A percentile compares a stretch with the other conserved stretches of the same genome.
These are phyloP conservation scores for Penicillium cataractarum DNA, from an alignment of 495 filamentous ascomycete genomes.

Conservation along the genomic window DNA sequence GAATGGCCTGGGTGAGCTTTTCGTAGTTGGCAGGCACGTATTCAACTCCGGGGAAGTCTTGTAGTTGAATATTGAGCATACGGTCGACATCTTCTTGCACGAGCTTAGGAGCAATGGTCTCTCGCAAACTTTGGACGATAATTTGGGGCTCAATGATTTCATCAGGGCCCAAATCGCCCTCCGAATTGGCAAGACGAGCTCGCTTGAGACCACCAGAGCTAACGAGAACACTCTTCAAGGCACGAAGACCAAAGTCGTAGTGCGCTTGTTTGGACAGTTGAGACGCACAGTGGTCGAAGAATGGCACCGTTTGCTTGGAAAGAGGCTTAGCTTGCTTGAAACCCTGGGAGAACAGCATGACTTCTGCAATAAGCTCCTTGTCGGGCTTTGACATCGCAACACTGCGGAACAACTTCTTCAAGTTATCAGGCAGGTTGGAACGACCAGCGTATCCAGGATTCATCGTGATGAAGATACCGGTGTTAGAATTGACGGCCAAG, in stretches of 20 bases:
- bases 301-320: slow-evolving; percentile 92
- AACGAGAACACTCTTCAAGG: slow-evolving; percentile 95
- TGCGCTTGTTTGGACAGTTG: slow-evolving; percentile 93
- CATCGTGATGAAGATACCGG: slow-evolving; percentile 99
- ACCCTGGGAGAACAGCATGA: slow-evolving; percentile 99
- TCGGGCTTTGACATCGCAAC: slow-evolving; percentile 99
- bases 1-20: slow-evolving; percentile 78
- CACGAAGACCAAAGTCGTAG: slow-evolving; percentile 97
- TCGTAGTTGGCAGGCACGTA: slow-evolving; percentile 88
- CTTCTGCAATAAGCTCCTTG: slow-evolving; percentile 98
- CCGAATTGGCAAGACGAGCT: slow-evolving; percentile 64
- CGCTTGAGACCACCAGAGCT: slow-evolving; percentile 97
- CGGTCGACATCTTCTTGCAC: slow-evolving; percentile 86
- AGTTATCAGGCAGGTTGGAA: slow-evolving; percentile 95
- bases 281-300: slow-evolving; percentile 87
- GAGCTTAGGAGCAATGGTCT: slow-evolving; percentile 97
- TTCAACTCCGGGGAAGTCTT: slow-evolving; percentile 89
- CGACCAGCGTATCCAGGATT: slow-evolving; percentile 98
- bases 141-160: slow-evolving; percentile 93
- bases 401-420: slow-evolving; percentile 99
- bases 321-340: slow-evolving; percentile 94
- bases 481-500: slow-evolving; percentile 84
- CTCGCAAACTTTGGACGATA: slow-evolving; percentile 95
- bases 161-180: slow-evolving; percentile 64
- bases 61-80: slow-evolving; percentile 81